Evolutionary conservation across 2,329 filamentous ascomycete genomes (phyloP), one percentile per base, ranked within the genome.

Genomic region (Colletotrichum godetiae): DNA sequence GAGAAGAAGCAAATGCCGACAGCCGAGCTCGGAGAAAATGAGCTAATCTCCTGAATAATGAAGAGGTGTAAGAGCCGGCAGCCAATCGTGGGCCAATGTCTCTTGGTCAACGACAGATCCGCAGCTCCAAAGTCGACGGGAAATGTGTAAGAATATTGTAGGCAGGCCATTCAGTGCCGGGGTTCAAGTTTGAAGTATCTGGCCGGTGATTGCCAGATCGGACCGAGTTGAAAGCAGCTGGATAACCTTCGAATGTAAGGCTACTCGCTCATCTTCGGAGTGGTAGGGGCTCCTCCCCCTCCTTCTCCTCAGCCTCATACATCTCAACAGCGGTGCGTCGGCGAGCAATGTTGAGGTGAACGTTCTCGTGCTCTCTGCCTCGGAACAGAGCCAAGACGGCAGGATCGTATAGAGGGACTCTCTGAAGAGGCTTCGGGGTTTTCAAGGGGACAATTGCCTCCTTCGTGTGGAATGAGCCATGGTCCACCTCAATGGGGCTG

Each of bases 271-370:
- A 65, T 35, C 11, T 57, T 24, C 42, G 42, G n/a, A 5, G 13
- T 27, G 33, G 60, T 27, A 3, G 53, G 11, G n/a, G 29, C n/a
- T n/a, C 53, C 15, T 58, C 46, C 27, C 3, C 27, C 27, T 55
- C 35, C 11, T 56, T n/a, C 22, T 70, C 73, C 2, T 77, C 69
- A 77, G 68, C 70, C 2, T 77, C 71, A 78, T 79, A 81, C 73
- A 78, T 75, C 13, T 80, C 78, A 11, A 82, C 67, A 13, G 79
- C 78, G 11, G 75, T 78, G 8, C 35, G 75, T 19, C 77, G 77
- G 7, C n/a, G 22, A n/a, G 19, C 10, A 22, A 67, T 57, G 12
- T 75, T 77, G 35, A 80, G 56, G 76, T 76, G 78, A 1, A 74
- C 68, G 57, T 79, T 78, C 2, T n/a, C n/a, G 7, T 60, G 22